These are phyloP conservation scores for Paradendryphiella salina DNA, from an alignment of 2,329 filamentous ascomycete genomes.

Conservation along the genomic window DNA sequence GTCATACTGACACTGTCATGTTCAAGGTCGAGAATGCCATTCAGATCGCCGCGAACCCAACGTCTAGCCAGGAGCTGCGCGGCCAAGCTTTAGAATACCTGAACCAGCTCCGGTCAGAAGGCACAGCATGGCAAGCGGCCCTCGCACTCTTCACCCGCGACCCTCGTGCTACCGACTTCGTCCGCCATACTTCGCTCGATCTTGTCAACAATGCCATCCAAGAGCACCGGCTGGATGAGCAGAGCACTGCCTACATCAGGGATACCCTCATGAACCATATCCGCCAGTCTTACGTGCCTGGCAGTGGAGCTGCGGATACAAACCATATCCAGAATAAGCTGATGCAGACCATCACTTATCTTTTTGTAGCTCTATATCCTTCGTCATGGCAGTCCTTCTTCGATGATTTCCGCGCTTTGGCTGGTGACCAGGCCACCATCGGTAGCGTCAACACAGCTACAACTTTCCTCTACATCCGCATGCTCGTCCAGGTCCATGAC, in stretches of 20 bases:
- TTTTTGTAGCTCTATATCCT: constrained; percentile 86
- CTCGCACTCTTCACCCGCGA: constrained; percentile 80
- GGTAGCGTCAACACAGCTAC: constrained; percentile 71
- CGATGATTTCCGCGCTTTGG: constrained; percentile 82
- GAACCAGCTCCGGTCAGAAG: constrained; percentile 75
- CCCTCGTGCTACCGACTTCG: constrained; percentile 76
- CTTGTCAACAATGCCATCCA: constrained; percentile 91
- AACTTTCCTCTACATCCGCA: constrained; percentile 83
- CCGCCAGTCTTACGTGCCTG: constrained; percentile 69
- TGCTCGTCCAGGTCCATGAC: constrained; percentile 88
- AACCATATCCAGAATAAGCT: constrained; percentile 91
- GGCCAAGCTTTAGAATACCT: constrained; percentile 85
- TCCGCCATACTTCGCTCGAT: constrained; percentile 86
- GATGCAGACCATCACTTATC: constrained; percentile 90
- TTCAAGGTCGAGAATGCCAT: constrained; percentile 88
- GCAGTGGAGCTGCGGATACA: constrained; percentile 66
- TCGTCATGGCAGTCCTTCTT: constrained; percentile 88
- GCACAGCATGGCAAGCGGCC: constrained; percentile 88
- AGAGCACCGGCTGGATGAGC: constrained; percentile 71
- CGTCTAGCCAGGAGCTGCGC: constrained; percentile 69
- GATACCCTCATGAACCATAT: constrained; percentile 82
- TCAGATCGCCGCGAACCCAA: constrained; percentile 85
- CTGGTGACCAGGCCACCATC: constrained; percentile 61
- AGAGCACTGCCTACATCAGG: constrained; percentile 74
- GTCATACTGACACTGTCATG: not conserved